Conservation (phyloP, 257 asterid genomes). For the Solanum etuberosum region DNA sequence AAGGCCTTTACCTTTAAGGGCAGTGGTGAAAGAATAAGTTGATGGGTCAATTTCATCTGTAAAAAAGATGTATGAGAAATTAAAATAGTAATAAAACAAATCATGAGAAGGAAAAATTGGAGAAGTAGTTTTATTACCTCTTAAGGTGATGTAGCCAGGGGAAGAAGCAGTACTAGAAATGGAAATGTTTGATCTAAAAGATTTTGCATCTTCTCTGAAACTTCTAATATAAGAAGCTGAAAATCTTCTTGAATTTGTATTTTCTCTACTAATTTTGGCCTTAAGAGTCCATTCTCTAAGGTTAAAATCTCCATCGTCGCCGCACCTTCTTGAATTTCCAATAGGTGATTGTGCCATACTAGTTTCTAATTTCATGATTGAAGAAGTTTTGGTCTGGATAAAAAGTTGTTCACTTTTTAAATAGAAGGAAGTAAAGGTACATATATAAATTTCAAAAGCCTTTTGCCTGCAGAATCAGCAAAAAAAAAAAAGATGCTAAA, state of each 20-base stretch:
- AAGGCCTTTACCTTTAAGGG: conserved; percentile 51
- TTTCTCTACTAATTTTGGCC: conserved; percentile 56
- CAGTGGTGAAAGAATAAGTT: conserved; percentile 74
- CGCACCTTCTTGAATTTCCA: conserved; percentile 9
- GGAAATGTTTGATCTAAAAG: conserved; percentile 54
- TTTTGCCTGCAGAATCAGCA: conserved; percentile 12
- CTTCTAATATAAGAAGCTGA: conserved; percentile 50
- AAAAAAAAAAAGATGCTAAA: conserved; percentile 13
- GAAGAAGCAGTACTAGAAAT: conserved; percentile 83
- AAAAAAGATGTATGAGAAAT: not conserved
- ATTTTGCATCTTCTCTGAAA: conserved; percentile 52
- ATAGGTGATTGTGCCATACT: conserved; percentile 13
- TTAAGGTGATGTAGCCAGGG: conserved; percentile 51
- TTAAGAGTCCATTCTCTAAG: conserved; percentile 48
- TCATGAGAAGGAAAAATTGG: not conserved
- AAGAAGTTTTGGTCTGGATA: not conserved
- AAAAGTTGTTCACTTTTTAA: not conserved
- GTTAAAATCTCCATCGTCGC: conserved; percentile 30
- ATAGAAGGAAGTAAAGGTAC: not conserved
- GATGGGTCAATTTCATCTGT: conserved; percentile 94
- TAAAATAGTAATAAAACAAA: not conserved
- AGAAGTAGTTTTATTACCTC: conserved; percentile 28
- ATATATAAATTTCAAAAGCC: not conserved
- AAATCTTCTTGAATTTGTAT: conserved; percentile 47
- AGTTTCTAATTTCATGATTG: conserved; percentile 1